Percentiles rank a stretch among this genome's conserved stretches.
Conservation (phyloP, 371 early-diverging fungal genomes). For the Zychaea mexicana region DNA sequence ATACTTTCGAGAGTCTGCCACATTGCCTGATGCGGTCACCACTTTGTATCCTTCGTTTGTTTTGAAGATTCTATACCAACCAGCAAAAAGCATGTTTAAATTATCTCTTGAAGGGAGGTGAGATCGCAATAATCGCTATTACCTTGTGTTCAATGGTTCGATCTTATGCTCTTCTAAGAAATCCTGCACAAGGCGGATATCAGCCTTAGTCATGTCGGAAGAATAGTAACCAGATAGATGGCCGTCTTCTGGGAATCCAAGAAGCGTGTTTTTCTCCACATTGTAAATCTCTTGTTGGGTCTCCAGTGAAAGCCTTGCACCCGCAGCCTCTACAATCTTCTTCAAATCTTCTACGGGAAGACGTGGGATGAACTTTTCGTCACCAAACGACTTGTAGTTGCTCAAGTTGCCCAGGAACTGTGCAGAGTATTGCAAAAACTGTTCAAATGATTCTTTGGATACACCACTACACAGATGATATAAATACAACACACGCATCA, state of each 20-base stretch:
- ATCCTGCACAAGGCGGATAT: constrained; percentile 52
- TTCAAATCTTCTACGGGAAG: constrained; percentile 30
- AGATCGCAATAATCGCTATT: background rate
- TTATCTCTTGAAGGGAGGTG: too few species aligned
- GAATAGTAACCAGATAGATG: constrained; percentile 63
- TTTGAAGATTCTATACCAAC: constrained; percentile 42
- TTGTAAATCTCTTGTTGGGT: constrained; percentile 39
- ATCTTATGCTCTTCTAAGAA: constrained; percentile 43
- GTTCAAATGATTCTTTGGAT: constrained; percentile 47
- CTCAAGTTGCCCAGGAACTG: constrained; percentile 56
- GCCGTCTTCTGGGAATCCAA: constrained; percentile 66
- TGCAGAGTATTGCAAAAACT: constrained; percentile 58
- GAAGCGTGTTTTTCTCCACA: constrained; percentile 37
- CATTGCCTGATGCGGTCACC: constrained; percentile 42
- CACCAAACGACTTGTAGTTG: constrained; percentile 68
- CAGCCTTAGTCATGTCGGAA: constrained; percentile 49
- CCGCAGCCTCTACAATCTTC: constrained; percentile 42
- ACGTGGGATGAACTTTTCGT: constrained; percentile 67
- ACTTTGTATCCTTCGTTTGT: constrained; percentile 26
- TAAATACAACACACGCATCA: too few species aligned
- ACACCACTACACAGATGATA: too few species aligned
- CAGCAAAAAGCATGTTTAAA: background rate
- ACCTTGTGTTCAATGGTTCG: constrained; percentile 41
- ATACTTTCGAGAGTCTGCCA: constrained; percentile 15
- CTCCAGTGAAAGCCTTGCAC: constrained; percentile 27